Evolutionary conservation across 495 filamentous ascomycete species (phyloP).

Genomic region (Penicillium diatomitis): DNA sequence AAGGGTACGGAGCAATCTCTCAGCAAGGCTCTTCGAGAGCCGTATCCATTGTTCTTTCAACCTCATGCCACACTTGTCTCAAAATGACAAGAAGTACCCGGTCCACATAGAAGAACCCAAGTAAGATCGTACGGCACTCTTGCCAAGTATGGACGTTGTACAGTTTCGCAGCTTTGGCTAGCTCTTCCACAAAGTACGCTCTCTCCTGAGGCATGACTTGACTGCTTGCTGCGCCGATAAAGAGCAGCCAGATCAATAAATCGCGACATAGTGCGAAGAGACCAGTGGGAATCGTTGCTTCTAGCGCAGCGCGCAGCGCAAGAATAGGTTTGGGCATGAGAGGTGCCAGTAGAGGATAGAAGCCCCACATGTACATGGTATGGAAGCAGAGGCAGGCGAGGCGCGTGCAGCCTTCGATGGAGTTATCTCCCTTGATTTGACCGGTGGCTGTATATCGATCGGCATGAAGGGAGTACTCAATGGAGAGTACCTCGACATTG

Average conservation of each 20-base stretch:
- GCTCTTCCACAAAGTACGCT: conserved; percentile 29
- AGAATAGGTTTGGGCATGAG: conserved; percentile 33
- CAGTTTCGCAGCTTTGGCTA: conserved; percentile 21
- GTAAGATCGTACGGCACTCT: conserved; percentile 25
- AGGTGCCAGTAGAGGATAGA: conserved; percentile 33
- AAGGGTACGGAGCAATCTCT: no score
- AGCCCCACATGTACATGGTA: conserved; percentile 39
- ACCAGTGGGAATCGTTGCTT: conserved; percentile 26
- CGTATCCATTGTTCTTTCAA: conserved; percentile 14
- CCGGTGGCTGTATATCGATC: conserved; percentile 53
- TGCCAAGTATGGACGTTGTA: conserved; percentile 31
- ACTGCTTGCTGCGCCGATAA: conserved; percentile 31
- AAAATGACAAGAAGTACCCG: conserved; percentile 27
- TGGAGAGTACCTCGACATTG: conserved; percentile 37
- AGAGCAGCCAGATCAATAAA: conserved; percentile 34
- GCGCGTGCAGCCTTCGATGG: conserved; percentile 36
- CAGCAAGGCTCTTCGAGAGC: background rate
- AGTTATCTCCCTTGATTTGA: conserved; percentile 45
- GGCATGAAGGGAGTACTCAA: conserved; percentile 33
- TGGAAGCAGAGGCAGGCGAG: conserved; percentile 38
- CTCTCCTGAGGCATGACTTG: conserved; percentile 21
- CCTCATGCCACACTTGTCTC: conserved; percentile 32
- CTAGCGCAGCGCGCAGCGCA: conserved; percentile 29
- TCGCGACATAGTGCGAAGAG: conserved; percentile 30
- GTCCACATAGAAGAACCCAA: conserved; percentile 36